phyloP scores from a whole-genome alignment of 2,329 filamentous ascomycete species.

The Diplodia seriata region DNA sequence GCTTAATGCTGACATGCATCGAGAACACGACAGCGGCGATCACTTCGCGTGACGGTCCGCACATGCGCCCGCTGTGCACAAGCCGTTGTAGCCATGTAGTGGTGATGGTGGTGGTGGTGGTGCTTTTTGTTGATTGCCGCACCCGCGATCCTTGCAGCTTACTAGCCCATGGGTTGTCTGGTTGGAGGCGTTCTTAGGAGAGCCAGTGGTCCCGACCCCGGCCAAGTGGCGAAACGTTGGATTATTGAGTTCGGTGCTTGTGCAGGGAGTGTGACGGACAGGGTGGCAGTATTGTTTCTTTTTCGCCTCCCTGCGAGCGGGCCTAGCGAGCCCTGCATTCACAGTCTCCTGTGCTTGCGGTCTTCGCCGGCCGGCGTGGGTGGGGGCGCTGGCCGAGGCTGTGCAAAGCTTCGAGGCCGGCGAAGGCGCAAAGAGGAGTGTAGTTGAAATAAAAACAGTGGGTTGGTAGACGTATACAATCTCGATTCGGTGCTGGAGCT shows the following conservation, averaged over 20 bases:
- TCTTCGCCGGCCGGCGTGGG: no score
- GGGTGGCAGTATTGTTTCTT: background rate
- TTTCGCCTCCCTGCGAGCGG: background rate
- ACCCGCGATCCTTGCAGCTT: background rate
- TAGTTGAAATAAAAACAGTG: constrained; percentile 5
- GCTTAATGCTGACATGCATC: background rate
- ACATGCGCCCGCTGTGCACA: background rate
- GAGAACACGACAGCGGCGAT: constrained; percentile 1
- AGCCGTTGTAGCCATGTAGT: background rate
- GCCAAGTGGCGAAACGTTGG: background rate
- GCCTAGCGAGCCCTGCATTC: background rate
- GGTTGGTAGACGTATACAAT: background rate
- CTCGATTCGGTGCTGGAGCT: background rate
- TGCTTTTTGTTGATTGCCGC: background rate
- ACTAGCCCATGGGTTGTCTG: background rate
- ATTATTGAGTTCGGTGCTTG: constrained; percentile 2
- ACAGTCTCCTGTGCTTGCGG: background rate
- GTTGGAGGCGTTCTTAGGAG: background rate
- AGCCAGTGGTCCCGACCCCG: background rate
- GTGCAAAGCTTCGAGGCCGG: background rate
- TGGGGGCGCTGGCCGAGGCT: no score
- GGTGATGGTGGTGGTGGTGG: background rate
- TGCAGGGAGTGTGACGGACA: background rate
- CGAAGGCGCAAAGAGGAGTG: background rate
- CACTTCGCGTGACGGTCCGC: background rate